phyloP scores from a whole-genome alignment of 225 moss, liverwort and hornwort species.

The Anthoceros angustus region DNA sequence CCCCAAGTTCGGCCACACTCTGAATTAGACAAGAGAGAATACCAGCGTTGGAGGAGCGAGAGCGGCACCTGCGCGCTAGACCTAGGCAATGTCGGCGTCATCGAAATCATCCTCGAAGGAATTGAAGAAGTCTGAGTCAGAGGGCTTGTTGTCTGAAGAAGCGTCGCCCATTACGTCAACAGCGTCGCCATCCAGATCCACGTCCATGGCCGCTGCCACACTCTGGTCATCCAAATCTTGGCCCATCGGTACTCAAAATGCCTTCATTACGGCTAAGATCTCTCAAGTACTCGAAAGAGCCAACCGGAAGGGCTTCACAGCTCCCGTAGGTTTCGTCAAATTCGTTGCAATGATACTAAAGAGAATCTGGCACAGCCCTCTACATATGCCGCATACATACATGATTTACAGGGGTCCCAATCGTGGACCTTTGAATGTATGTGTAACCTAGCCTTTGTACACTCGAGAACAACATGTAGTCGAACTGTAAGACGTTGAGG shows the following conservation, averaged over 20 bases:
- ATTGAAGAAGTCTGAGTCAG: conserved; percentile 34
- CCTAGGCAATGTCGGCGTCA: background rate
- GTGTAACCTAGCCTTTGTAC: background rate
- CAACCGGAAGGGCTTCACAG: too few species aligned
- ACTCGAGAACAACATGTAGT: background rate
- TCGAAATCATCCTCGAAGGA: background rate
- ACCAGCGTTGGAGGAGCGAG: too few species aligned
- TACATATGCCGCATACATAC: too few species aligned
- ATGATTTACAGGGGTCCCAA: too few species aligned
- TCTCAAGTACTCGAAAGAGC: background rate
- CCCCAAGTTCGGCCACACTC: too few species aligned
- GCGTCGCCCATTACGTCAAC: conserved; percentile 82
- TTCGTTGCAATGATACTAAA: too few species aligned
- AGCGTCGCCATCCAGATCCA: conserved; percentile 82
- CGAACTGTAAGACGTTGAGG: background rate
- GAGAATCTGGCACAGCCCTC: too few species aligned
- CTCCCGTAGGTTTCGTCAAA: too few species aligned
- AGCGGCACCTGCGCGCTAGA: background rate
- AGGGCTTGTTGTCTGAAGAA: conserved; percentile 64
- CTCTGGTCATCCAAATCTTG: conserved; percentile 60
- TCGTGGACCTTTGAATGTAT: background rate
- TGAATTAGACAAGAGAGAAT: too few species aligned
- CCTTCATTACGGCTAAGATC: conserved; percentile 26
- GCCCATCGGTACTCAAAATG: conserved; percentile 45
- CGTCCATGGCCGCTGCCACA: conserved; percentile 52